phyloP scores from a whole-genome alignment of 106 monocot genomes.

The Posidonia australis region DNA sequence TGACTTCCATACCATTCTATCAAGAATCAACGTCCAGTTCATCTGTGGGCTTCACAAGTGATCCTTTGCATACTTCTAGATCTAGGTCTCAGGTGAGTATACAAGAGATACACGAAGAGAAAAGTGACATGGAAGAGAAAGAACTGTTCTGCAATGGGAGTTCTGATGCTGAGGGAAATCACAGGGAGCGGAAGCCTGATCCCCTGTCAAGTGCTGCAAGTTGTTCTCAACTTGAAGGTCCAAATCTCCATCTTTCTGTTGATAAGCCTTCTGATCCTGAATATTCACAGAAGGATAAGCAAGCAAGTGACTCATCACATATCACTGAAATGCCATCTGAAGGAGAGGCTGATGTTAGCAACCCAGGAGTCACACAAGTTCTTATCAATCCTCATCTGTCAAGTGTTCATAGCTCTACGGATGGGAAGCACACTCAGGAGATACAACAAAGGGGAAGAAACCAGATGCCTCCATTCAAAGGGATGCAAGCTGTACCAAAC shows the following conservation, averaged over 20 bases:
- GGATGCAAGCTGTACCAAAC: too few species aligned
- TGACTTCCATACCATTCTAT: slow-evolving; percentile 15
- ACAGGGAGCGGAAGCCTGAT: background rate
- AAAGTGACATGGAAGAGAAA: slow-evolving; percentile 9
- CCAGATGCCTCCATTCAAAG: too few species aligned
- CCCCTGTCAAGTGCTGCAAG: background rate
- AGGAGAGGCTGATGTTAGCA: background rate
- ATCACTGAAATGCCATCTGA: background rate
- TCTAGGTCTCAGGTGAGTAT: slow-evolving; percentile 21
- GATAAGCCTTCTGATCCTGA: background rate
- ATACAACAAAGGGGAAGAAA: background rate
- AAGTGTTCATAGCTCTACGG: background rate
- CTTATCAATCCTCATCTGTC: background rate
- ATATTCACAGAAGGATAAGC: background rate
- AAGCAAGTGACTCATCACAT: background rate
- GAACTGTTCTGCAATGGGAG: slow-evolving; percentile 2
- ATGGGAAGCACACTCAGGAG: slow-evolving; percentile 1
- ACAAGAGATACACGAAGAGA: slow-evolving; percentile 24
- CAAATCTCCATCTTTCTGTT: background rate
- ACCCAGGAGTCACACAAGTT: background rate
- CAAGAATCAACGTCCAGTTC: slow-evolving; percentile 6
- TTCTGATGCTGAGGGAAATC: background rate
- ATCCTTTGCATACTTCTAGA: slow-evolving; percentile 5
- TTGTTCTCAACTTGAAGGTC: background rate
- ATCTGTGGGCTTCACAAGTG: slow-evolving; percentile 6